phyloP scores from a whole-genome alignment of 148 eudicot genomes.

The Chenopodium formosanum region DNA sequence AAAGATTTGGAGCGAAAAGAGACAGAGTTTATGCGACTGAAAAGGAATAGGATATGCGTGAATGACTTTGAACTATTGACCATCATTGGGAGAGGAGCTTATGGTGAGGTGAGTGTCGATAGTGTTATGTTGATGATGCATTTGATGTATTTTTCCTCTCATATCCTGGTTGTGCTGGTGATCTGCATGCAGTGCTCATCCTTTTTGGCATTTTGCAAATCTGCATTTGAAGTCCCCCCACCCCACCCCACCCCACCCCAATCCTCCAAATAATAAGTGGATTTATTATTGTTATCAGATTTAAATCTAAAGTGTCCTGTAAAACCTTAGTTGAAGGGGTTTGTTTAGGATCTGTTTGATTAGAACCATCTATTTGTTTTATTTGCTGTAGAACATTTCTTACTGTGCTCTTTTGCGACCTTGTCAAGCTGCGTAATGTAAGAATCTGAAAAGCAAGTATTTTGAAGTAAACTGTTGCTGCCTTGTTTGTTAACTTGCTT shows the following conservation, averaged over 20 bases:
- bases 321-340: not conserved
- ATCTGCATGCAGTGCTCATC: not conserved
- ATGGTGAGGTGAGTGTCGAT: conserved; percentile 76
- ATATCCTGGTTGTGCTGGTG: conserved; percentile 1
- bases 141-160: not conserved
- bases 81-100: conserved; percentile 96
- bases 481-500: not conserved
- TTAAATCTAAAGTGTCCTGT: not conserved
- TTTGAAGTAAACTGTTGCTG: not conserved
- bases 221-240: not conserved
- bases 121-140: conserved; percentile 7
- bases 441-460: not conserved
- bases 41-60: conserved; percentile 87
- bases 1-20: conserved; percentile 94
- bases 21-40: conserved; percentile 89
- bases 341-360: not conserved
- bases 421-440: not conserved
- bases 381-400: not conserved
- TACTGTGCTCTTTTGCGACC: not conserved
- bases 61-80: conserved; percentile 92
- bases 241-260: not conserved
- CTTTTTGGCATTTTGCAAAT: not conserved
- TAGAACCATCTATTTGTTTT: not conserved
- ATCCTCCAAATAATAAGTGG: not conserved
- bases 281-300: not conserved